These are phyloP conservation scores for Cladophialophora yegresii DNA, from an alignment of 2,329 filamentous ascomycete species.

Conservation along the genomic window DNA sequence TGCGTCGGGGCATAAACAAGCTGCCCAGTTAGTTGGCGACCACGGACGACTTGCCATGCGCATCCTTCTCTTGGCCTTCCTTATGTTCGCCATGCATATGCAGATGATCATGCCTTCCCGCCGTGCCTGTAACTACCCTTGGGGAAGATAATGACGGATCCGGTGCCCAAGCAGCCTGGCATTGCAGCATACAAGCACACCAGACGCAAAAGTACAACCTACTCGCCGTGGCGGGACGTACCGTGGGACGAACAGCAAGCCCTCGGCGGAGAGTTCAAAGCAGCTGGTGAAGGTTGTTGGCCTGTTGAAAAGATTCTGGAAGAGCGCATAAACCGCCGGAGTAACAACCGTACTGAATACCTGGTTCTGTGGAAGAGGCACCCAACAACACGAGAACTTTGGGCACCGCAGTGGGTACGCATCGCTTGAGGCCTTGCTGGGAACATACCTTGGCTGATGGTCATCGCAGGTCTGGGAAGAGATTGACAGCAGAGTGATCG, in stretches of 20 bases:
- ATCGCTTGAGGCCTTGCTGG: not conserved
- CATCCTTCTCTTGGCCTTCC: not conserved
- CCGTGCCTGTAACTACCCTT: conserved; percentile 2
- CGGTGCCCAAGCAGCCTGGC: conserved; percentile 4
- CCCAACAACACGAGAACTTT: conserved; percentile 30
- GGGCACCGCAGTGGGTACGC: conserved; percentile 33
- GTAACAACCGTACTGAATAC: conserved; percentile 18
- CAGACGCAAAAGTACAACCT: conserved; percentile 27
- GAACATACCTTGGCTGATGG: not conserved
- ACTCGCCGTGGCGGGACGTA: conserved; percentile 7
- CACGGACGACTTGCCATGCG: not conserved
- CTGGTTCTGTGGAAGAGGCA: conserved; percentile 33
- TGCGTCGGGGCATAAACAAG: not conserved
- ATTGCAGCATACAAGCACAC: conserved; percentile 18
- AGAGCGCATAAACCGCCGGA: conserved; percentile 36
- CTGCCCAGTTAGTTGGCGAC: conserved; percentile 1
- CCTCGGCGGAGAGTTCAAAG: conserved; percentile 17
- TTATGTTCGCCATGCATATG: conserved; percentile 13
- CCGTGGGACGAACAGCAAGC: conserved; percentile 29
- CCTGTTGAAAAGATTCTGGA: conserved; percentile 41
- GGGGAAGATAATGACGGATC: conserved; percentile 32
- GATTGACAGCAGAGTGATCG: not conserved
- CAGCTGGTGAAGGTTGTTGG: conserved; percentile 24
- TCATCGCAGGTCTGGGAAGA: not conserved
- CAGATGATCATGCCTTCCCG: conserved; percentile 27